Evolutionary conservation across 345 rosid species (phyloP), one percentile per base, ranked within the genome.

Genomic region (Microcos paniculata): DNA sequence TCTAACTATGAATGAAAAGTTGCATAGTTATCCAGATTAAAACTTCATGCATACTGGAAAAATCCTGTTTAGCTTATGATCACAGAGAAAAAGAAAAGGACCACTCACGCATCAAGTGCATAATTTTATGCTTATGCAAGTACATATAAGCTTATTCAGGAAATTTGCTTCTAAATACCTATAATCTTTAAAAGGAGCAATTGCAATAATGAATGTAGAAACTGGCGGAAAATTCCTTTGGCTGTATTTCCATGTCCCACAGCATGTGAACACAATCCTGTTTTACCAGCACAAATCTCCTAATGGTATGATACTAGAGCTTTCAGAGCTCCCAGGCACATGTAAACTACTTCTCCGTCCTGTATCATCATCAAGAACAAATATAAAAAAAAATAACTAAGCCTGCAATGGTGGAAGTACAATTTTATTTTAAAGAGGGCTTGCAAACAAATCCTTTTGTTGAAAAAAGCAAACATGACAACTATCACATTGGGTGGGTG

Each of bases 271-370:
- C 92, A 94, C 86, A 96, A 81, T 64, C 99, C 99, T 33, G 80
- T 21, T 59, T 82, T 85, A 45, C 97, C 95, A 28, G 85, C 79
- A 80, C 58, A 76, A 4, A 84, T 90, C 78, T 93, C 97, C 83
- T 88, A 89, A 85, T 96, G 97, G 85, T 88, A 92, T 62, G 97
- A 87, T 66, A 98, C 96, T 70, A 96, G 92, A 31, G 97, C 98
- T 83, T 86, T 90, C 16, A 96, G 88, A 74, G 97, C 92, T 82
- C 88, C 90, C 73, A 93, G 84, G 86, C 96, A 92, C 98, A 96
- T 93, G 76, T 89, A 87, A 40, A 93, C 92, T 45, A 96, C 84
- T 66, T 96, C 98, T 0, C 88, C 72, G 75, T 96, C 99, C 99
- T 93, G 81, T 53, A 69, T 65, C 70, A 66, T n/a, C n/a, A n/a